Evolutionary conservation across 2,329 filamentous ascomycete species (phyloP), one percentile per base, ranked within the genome.

Genomic region (Epichloe elymi): DNA sequence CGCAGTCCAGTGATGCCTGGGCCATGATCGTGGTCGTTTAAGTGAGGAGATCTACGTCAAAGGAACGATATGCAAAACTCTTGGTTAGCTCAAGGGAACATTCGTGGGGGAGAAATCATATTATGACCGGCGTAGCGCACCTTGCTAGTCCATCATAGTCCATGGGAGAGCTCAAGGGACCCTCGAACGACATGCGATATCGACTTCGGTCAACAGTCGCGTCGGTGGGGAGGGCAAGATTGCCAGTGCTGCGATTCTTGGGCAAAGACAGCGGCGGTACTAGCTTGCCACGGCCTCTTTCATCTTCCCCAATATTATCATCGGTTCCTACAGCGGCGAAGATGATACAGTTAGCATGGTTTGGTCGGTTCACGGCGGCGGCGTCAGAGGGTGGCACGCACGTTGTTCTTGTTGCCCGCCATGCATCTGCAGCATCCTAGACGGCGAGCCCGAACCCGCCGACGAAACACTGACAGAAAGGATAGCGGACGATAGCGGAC

Each of bases 21-120:
- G 59, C 88, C 88, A 74, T 93, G 86, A 63, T 95, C 89, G 70
- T 91, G 88, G 68, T 91, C 89, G 57, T 82, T 76, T 65, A 94
- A 79, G 64, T 95, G 78, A 62, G 88, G 81, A 62, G 87, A 88
- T 73, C 88, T 94, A 66, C 50, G 60, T 23, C 36, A 10, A 19
- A n/a, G 20, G 38, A 14, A 20, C 30, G 17, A 43, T 3, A 20
- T 30, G 12, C 3, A 39, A 8, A 19, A n/a, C 26, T 23, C 14
- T 19, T 17, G 49, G 49, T 51, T 14, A 51, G 49, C 42, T 12
- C 20, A 36, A 19, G 38, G 36, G 10, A 12, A 41, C 15, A 7
- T 5, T 15, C 8, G 38, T 36, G 5, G 23, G 23, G 12, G 36
- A 23, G 50, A 57, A 57, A 63, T 63, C 60, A 64, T 58, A 56